Percentiles rank a stretch among this genome's conserved stretches.
Evolutionary conservation across 2,329 filamentous ascomycete genomes (phyloP).

Genomic region (Ophioceras dolichostomum): DNA sequence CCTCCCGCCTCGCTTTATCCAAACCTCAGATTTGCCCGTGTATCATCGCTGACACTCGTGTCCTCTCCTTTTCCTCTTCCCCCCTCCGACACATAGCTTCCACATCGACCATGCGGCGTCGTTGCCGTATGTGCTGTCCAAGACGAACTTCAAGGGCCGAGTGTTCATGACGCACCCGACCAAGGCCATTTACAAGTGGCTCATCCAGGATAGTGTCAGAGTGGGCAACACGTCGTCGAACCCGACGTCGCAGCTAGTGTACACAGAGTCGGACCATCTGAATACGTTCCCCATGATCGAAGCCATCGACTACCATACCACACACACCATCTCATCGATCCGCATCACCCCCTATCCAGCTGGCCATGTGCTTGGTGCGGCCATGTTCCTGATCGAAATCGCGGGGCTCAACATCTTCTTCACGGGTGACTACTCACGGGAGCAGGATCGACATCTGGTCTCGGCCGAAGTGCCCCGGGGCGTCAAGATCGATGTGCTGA

Average conservation of each 20-base stretch:
- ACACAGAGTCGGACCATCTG: conserved; percentile 90
- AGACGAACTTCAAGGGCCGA: conserved; percentile 92
- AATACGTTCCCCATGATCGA: conserved; percentile 91
- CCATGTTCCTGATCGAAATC: conserved; percentile 97
- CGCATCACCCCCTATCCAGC: conserved; percentile 94
- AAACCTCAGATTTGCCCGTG: too few species aligned
- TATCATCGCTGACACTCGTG: too few species aligned
- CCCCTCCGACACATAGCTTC: too few species aligned
- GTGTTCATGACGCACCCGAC: conserved; percentile 99
- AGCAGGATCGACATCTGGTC: conserved; percentile 90
- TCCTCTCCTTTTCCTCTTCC: too few species aligned
- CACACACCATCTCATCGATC: conserved; percentile 92
- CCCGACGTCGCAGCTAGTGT: conserved; percentile 61
- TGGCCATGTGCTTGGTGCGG: conserved; percentile 92
- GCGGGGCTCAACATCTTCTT: conserved; percentile 95
- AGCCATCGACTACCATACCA: conserved; percentile 96
- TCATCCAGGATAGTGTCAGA: conserved; percentile 92
- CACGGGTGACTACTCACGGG: conserved; percentile 92
- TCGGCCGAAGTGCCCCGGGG: conserved; percentile 82
- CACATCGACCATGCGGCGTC: conserved; percentile 98
- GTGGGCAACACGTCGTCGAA: conserved; percentile 63
- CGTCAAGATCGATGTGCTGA: conserved; percentile 89
- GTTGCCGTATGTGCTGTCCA: conserved; percentile 92
- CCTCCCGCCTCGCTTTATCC: too few species aligned
- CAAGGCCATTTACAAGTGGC: conserved; percentile 99